phyloP scores from a whole-genome alignment of 257 asterid species.

The Solanum pennellii region DNA sequence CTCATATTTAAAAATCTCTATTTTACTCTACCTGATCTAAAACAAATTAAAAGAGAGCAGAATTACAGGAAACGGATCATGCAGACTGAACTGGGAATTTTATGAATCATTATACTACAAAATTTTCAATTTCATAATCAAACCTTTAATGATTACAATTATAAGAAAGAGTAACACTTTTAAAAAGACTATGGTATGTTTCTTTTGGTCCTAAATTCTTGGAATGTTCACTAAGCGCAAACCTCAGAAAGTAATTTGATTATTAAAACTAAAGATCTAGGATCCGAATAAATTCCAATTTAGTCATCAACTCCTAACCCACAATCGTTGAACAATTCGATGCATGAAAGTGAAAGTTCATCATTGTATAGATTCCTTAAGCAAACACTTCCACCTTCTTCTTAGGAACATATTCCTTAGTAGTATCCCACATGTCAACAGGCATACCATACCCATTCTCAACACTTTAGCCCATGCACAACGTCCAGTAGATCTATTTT shows the following conservation, averaged over 20 bases:
- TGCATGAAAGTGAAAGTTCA: not conserved
- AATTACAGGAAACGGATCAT: not conserved
- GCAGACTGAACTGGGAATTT: not conserved
- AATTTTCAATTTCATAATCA: too few species aligned
- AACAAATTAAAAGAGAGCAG: not conserved
- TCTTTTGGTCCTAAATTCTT: not conserved
- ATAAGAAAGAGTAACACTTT: not conserved
- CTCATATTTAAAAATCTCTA: not conserved
- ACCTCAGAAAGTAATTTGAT: not conserved
- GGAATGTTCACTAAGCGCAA: not conserved
- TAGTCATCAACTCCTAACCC: not conserved
- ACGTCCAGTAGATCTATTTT: too few species aligned
- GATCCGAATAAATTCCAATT: not conserved
- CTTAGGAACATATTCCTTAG: not conserved
- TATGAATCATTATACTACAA: not conserved
- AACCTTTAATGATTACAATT: not conserved
- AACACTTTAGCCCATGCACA: too few species aligned
- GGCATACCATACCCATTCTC: too few species aligned
- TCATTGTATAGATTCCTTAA: not conserved
- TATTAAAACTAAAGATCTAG: not conserved
- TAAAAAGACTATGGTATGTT: not conserved
- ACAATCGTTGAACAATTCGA: not conserved
- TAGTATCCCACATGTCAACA: not conserved
- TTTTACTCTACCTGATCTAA: not conserved
- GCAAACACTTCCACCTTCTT: not conserved